phyloP scores from a whole-genome alignment of 2,329 filamentous ascomycete species.

The Trichoderma sp. region DNA sequence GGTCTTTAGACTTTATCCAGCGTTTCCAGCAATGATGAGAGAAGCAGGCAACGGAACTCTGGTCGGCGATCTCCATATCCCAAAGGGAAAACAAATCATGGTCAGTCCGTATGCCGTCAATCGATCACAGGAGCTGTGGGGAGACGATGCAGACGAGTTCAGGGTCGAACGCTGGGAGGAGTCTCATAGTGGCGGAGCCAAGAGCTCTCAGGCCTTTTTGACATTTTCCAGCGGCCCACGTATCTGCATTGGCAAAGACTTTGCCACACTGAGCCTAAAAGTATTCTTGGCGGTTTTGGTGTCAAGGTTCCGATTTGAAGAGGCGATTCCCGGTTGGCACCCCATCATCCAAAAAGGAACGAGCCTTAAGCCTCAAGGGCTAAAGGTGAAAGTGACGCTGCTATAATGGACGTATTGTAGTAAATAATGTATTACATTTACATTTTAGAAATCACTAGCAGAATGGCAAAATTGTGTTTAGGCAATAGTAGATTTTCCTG shows the following conservation, averaged over 20 bases:
- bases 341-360: conserved; percentile 3
- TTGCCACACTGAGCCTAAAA: background rate
- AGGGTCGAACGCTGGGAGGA: background rate
- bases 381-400: background rate
- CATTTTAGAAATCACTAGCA: background rate
- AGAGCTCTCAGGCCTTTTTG: background rate
- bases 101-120: conserved; percentile 5
- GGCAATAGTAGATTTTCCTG: background rate
- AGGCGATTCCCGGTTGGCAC: background rate
- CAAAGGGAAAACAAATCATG: background rate
- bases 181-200: conserved; percentile 2
- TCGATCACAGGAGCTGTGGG: conserved; percentile 2
- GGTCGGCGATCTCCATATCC: background rate
- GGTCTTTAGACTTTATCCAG: conserved; percentile 5
- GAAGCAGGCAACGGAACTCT: background rate
- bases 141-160: conserved; percentile 4
- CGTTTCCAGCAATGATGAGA: conserved; percentile 1
- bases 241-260: conserved; percentile 10
- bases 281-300: background rate
- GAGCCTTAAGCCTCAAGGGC: background rate
- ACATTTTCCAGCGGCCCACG: conserved; percentile 5
- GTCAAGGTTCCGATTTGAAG: background rate
- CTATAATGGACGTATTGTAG: background rate
- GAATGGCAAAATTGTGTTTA: background rate
- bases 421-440: background rate